Evolutionary conservation across 2,329 filamentous ascomycete species (phyloP).

Genomic region (Huntiella omanensis): DNA sequence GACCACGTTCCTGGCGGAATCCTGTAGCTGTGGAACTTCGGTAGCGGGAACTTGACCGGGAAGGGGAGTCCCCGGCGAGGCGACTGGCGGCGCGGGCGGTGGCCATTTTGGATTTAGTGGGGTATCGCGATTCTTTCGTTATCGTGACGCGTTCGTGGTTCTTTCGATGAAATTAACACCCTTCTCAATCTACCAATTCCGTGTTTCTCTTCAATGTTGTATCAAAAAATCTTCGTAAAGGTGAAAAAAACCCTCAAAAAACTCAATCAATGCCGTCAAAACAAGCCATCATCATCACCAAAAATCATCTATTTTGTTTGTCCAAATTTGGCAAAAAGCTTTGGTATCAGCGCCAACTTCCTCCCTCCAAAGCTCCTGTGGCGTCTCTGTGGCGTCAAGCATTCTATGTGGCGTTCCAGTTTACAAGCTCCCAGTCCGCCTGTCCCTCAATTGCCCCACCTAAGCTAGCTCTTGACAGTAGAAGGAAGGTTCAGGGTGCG

Average conservation of each 20-base stretch:
- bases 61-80: conserved; percentile 5
- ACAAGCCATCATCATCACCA: no score
- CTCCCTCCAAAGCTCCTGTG: background rate
- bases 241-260: background rate
- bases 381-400: background rate
- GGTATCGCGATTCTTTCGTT: background rate
- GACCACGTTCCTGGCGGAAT: conserved; percentile 21
- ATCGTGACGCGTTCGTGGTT: background rate
- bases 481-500: background rate
- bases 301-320: background rate
- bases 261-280: background rate
- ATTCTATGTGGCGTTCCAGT: background rate
- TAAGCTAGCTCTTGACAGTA: background rate
- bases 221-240: no score
- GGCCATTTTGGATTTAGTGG: conserved; percentile 8
- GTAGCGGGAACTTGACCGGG: conserved; percentile 9
- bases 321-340: background rate
- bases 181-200: no score
- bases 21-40: conserved; percentile 7
- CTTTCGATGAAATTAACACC: no score
- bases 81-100: conserved; percentile 11
- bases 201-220: no score
- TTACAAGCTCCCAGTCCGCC: background rate
- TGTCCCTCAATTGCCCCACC: conserved; percentile 3
- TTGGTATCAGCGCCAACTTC: background rate